Conservation (phyloP, 768 basidiomycete genomes). For the Auriscalpium vulgare region DNA sequence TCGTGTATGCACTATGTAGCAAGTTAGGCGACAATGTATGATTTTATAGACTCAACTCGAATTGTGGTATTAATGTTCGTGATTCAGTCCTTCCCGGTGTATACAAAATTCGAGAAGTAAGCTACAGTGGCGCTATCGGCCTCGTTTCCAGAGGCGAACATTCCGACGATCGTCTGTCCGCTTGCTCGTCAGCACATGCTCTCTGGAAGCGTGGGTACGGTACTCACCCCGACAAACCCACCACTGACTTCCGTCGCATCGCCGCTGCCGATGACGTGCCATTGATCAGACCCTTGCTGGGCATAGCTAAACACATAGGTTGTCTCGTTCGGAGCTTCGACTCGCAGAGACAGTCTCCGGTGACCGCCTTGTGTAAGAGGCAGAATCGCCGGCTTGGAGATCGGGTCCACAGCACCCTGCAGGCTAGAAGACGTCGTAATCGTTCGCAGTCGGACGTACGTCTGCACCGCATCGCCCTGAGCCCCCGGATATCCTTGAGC, state of each 20-base stretch:
- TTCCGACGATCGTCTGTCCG: conserved; percentile 10
- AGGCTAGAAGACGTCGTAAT: conserved; percentile 9
- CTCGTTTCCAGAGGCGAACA: conserved; percentile 16
- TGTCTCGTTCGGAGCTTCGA: conserved; percentile 12
- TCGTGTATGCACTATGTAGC: too few species aligned
- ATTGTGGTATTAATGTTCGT: too few species aligned
- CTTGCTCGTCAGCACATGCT: neutral
- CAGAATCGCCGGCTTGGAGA: conserved; percentile 10
- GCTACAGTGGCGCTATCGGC: neutral
- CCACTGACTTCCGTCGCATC: conserved; percentile 12
- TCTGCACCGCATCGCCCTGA: neutral
- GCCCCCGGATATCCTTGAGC: neutral
- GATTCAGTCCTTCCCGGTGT: neutral
- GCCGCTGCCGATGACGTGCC: conserved; percentile 8
- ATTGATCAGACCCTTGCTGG: neutral
- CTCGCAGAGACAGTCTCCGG: neutral
- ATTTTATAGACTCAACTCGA: too few species aligned
- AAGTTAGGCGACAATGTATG: too few species aligned
- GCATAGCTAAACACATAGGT: conserved; percentile 12
- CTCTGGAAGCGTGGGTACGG: neutral
- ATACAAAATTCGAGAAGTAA: conserved; percentile 6
- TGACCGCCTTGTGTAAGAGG: neutral
- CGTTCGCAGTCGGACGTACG: conserved; percentile 11
- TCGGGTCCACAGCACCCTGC: conserved; percentile 3
- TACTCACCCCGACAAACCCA: conserved; percentile 4